A percentile compares a stretch with the other conserved stretches of the same genome.
These are phyloP conservation scores for Xylariales sp. DNA, from an alignment of 2,329 filamentous ascomycete genomes.

Conservation along the genomic window DNA sequence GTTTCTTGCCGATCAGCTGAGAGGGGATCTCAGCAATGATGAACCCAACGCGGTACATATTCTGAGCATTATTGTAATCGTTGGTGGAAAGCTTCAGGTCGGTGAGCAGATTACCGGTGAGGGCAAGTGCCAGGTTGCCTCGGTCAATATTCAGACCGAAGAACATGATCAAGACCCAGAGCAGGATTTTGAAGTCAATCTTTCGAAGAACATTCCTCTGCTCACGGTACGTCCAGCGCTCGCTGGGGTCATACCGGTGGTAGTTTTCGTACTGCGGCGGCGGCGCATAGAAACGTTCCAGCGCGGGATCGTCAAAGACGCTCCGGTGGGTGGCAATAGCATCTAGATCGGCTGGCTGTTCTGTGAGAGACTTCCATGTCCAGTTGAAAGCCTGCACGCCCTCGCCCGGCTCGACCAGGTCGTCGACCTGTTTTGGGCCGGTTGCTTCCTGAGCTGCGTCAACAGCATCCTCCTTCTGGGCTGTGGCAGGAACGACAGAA, in stretches of 20 bases:
- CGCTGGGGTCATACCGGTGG: conserved; percentile 26
- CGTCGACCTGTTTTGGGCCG: too few species aligned
- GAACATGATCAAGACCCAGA: conserved; percentile 24
- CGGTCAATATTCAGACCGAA: conserved; percentile 17
- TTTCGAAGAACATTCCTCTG: conserved; percentile 27
- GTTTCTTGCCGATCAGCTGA: conserved; percentile 18
- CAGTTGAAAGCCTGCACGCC: not conserved
- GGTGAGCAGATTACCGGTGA: conserved; percentile 28
- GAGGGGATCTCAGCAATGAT: conserved; percentile 14
- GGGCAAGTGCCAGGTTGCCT: conserved; percentile 23
- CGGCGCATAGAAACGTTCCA: conserved; percentile 1
- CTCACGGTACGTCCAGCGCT: conserved; percentile 30
- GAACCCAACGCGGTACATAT: conserved; percentile 20
- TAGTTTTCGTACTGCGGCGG: conserved; percentile 32
- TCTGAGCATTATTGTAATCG: conserved; percentile 24
- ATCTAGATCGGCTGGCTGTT: not conserved
- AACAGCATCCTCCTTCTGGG: too few species aligned
- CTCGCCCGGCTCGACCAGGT: not conserved
- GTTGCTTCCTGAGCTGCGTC: too few species aligned
- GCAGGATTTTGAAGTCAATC: conserved; percentile 33
- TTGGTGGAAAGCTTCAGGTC: conserved; percentile 13
- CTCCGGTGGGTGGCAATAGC: conserved; percentile 1
- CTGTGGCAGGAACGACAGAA: too few species aligned
- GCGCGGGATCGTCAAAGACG: conserved; percentile 1
- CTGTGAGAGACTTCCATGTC: not conserved